Evolutionary conservation across 306 rosid genomes (phyloP).

Genomic region (Fragaria ananassa): DNA sequence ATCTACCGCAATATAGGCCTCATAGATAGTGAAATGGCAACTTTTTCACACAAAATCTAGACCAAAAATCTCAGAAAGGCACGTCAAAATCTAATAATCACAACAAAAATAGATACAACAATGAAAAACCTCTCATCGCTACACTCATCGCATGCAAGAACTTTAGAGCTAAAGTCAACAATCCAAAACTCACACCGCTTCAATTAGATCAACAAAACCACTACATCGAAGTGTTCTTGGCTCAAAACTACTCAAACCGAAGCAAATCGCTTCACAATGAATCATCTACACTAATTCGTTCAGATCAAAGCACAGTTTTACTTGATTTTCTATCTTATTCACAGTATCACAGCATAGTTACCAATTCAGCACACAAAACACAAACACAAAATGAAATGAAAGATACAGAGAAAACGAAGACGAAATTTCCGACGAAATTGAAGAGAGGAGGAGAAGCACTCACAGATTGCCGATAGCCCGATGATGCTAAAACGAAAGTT

Average conservation of each 20-base stretch:
- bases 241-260: not conserved
- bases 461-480: slow-evolving; percentile 20
- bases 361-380: not conserved
- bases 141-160: not conserved
- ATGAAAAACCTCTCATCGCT: not conserved
- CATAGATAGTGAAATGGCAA: not conserved
- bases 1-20: not conserved
- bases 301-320: not conserved
- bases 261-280: slow-evolving; percentile 6
- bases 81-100: not conserved
- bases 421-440: not conserved
- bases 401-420: not conserved
- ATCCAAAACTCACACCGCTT: not conserved
- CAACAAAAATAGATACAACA: not conserved
- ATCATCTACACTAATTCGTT: not conserved
- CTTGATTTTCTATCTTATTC: not conserved
- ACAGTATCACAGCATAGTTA: not conserved
- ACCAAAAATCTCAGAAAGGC: not conserved
- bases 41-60: not conserved
- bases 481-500: not conserved
- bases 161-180: not conserved
- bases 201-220: not conserved
- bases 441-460: slow-evolving; percentile 15
- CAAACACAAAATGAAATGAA: not conserved
- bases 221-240: not conserved